Conservation (phyloP, 2,329 filamentous ascomycete species). For the Epichloe typhina region DNA sequence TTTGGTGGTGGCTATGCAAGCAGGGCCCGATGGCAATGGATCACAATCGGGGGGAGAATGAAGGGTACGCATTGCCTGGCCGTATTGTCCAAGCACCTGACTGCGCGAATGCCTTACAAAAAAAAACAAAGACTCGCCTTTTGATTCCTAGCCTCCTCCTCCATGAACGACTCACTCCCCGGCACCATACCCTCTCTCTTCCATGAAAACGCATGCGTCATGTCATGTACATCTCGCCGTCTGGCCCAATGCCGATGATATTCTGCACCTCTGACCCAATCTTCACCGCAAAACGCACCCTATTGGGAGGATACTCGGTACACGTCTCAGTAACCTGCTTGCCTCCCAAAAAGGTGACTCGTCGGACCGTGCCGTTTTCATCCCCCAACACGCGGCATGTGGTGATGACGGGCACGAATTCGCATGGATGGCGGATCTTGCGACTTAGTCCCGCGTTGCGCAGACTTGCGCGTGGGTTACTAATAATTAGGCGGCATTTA, state of each 20-base stretch:
- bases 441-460: constrained; percentile 13
- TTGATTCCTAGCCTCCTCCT: constrained; percentile 9
- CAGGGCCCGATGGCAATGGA: background rate
- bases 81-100: too few relatives aligned
- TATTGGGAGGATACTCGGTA: constrained; percentile 15
- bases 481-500: background rate
- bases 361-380: constrained; percentile 6
- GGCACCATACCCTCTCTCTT: constrained; percentile 10
- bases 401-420: constrained; percentile 16
- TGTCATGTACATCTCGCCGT: constrained; percentile 15
- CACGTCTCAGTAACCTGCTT: constrained; percentile 16
- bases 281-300: constrained; percentile 18
- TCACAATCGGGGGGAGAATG: background rate
- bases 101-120: too few relatives aligned
- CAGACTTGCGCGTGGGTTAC: constrained; percentile 11
- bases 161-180: constrained; percentile 10
- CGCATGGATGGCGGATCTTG: constrained; percentile 16
- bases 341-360: constrained; percentile 13
- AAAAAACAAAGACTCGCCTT: constrained; percentile 7
- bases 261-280: constrained; percentile 20
- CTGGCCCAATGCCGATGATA: constrained; percentile 14
- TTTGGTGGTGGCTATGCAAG: constrained; percentile 27
- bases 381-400: background rate
- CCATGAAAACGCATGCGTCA: constrained; percentile 23
- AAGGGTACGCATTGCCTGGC: background rate